Conservation (phyloP, 768 basidiomycete species). For the Rhodotorula kratochvilovae region DNA sequence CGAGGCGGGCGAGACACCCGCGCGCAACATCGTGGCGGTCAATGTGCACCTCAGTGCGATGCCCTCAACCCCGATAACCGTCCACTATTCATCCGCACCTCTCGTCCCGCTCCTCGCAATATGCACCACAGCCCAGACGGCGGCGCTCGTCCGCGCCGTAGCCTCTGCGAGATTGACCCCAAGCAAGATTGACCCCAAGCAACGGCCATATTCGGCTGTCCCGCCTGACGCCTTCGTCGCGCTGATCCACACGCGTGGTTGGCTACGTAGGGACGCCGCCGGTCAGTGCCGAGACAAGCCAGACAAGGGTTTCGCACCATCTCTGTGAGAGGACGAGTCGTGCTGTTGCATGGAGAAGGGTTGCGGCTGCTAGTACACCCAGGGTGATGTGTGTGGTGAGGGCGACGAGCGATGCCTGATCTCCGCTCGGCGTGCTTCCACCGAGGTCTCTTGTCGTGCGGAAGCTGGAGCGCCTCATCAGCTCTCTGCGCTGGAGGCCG, state of each 20-base stretch:
- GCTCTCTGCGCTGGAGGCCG: no score
- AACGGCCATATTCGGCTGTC: neutral
- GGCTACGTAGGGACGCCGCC: neutral
- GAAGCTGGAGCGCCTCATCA: no score
- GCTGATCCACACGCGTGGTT: neutral
- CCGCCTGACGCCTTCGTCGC: neutral
- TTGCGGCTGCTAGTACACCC: neutral
- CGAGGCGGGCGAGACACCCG: constrained; percentile 51
- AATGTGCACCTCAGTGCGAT: constrained; percentile 49
- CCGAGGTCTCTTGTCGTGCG: no score
- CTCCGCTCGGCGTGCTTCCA: no score
- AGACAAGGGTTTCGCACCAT: neutral
- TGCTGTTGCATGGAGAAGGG: neutral
- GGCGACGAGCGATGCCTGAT: neutral
- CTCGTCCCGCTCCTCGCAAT: neutral
- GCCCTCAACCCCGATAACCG: neutral
- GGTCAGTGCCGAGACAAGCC: constrained; percentile 1
- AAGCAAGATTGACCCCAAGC: neutral
- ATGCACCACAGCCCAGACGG: neutral
- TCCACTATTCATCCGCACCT: neutral
- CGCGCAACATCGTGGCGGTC: constrained; percentile 49
- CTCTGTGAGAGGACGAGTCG: neutral
- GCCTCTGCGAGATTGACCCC: neutral
- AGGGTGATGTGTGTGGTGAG: neutral
- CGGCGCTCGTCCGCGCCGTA: neutral